Evolutionary conservation across 495 filamentous ascomycete species (phyloP).

Genomic region (Neurospora sp.): DNA sequence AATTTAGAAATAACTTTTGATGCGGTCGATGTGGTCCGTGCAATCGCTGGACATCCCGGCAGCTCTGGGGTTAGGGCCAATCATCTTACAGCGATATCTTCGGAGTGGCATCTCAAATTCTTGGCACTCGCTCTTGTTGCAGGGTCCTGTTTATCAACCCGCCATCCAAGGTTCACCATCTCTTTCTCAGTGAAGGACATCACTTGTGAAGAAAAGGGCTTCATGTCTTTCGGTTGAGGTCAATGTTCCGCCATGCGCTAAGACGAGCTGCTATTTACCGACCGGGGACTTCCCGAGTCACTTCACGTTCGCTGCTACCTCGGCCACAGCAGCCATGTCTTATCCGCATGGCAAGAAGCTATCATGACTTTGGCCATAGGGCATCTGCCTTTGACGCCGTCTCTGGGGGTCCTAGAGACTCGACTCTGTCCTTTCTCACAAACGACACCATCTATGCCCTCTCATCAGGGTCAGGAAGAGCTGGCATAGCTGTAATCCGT

Average conservation of each 20-base stretch:
- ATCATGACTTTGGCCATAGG: conserved; percentile 2
- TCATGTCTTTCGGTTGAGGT: conserved; percentile 5
- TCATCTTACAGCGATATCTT: not conserved
- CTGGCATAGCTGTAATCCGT: conserved; percentile 86
- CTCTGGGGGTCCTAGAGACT: not conserved
- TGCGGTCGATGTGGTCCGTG: not conserved
- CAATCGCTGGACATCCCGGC: not conserved
- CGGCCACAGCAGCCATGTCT: not conserved
- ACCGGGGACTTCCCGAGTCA: not conserved
- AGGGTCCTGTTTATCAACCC: not conserved
- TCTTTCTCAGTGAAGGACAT: not conserved
- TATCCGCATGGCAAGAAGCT: not conserved
- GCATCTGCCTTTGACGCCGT: not conserved
- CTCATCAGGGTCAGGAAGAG: conserved; percentile 75
- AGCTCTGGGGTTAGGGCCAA: not conserved
- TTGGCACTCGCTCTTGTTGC: not conserved
- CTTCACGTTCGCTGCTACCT: not conserved
- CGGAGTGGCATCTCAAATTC: not conserved
- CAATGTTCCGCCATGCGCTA: conserved; percentile 29
- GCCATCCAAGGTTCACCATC: not conserved
- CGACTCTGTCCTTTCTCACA: not conserved
- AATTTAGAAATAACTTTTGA: conserved; percentile 1
- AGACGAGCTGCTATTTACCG: conserved; percentile 8
- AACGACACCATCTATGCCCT: conserved; percentile 81
- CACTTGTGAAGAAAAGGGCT: not conserved